A percentile compares a stretch with the other conserved stretches of the same genome.
Conservation (phyloP, 106 monocot genomes). For the Agapanthus africanus region DNA sequence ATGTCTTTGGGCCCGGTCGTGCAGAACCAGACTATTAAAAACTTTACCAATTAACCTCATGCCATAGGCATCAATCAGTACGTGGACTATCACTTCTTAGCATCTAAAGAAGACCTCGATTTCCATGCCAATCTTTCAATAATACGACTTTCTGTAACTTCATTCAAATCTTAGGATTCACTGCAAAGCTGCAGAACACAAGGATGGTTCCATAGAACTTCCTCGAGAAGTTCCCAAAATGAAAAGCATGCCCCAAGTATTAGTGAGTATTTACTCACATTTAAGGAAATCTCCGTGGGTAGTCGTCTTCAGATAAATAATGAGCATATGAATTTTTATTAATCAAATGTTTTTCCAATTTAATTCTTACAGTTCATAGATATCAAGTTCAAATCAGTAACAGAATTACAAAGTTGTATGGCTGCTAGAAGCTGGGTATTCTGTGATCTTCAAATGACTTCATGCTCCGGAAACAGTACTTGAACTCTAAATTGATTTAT, state of each 20-base stretch:
- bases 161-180: background rate
- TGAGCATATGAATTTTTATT: background rate
- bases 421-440: background rate
- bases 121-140: background rate
- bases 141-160: background rate
- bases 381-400: background rate
- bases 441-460: background rate
- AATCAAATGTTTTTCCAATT: background rate
- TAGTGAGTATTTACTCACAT: too few species aligned
- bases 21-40: background rate
- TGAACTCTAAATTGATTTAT: background rate
- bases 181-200: background rate
- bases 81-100: too few species aligned
- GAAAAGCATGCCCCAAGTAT: background rate
- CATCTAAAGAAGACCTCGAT: background rate
- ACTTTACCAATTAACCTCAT: too few species aligned
- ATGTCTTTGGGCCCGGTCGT: background rate
- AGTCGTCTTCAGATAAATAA: background rate
- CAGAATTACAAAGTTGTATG: background rate
- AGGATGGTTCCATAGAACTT: too few species aligned
- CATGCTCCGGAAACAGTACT: background rate
- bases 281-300: too few species aligned
- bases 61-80: too few species aligned
- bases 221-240: background rate
- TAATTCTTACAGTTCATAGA: background rate